Percentiles rank a stretch among this genome's conserved stretches.
Conservation (phyloP, 352 stramenopile species). For the Pythium utonaiense region DNA sequence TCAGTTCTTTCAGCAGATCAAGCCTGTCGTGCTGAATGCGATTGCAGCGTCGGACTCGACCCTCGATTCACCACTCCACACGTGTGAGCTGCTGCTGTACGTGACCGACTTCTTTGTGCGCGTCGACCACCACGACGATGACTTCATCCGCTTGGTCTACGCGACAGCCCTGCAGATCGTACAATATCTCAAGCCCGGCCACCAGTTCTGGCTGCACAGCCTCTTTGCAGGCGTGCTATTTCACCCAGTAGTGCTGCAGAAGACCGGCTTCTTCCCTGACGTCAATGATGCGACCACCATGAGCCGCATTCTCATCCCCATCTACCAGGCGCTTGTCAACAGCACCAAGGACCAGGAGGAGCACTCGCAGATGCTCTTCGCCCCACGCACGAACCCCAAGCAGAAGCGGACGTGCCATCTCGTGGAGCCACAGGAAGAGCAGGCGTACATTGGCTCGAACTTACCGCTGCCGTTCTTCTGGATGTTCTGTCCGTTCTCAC, state of each 20-base stretch:
- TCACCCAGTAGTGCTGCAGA: slow-evolving; percentile 32
- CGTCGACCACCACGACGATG: slow-evolving; percentile 24
- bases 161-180: slow-evolving; percentile 36
- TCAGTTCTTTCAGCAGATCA: slow-evolving; percentile 21
- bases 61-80: not conserved
- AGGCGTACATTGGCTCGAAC: slow-evolving; percentile 45
- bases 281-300: slow-evolving; percentile 38
- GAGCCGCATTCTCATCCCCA: slow-evolving; percentile 50
- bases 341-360: slow-evolving; percentile 49
- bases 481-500: slow-evolving; percentile 69
- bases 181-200: slow-evolving; percentile 33
- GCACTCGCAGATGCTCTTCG: slow-evolving; percentile 44
- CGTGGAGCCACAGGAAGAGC: slow-evolving; percentile 51
- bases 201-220: slow-evolving; percentile 45
- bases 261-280: slow-evolving; percentile 42
- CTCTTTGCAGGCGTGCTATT: slow-evolving; percentile 56
- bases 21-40: slow-evolving; percentile 5
- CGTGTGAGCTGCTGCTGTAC: slow-evolving; percentile 17
- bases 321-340: slow-evolving; percentile 68
- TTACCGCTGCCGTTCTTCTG: slow-evolving; percentile 63
- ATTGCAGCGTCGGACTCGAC: not conserved
- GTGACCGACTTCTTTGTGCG: slow-evolving; percentile 13
- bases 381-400: slow-evolving; percentile 2
- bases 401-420: slow-evolving; percentile 57
- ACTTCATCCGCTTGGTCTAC: slow-evolving; percentile 39